Conservation (phyloP, 305 asterid species). For the Ilex paraguariensis region DNA sequence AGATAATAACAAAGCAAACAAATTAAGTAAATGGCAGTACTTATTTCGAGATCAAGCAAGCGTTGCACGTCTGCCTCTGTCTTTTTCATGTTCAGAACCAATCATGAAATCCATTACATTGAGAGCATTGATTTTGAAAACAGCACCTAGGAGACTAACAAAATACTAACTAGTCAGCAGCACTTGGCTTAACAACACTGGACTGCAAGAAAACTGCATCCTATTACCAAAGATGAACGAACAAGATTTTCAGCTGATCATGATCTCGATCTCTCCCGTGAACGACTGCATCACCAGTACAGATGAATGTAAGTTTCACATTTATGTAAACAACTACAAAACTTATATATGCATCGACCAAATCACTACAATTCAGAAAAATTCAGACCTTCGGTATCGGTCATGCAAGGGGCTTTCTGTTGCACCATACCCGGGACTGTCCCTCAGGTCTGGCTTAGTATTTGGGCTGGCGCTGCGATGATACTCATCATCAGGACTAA, state of each 20-base stretch:
- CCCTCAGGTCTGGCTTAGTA: slow-evolving; percentile 16
- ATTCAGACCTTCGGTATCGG: slow-evolving; percentile 34
- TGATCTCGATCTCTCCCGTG: slow-evolving; percentile 18
- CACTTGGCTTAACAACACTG: too few relatives aligned
- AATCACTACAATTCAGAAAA: background rate
- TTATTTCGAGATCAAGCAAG: too few relatives aligned
- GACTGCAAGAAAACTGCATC: too few relatives aligned
- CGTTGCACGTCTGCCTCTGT: too few relatives aligned
- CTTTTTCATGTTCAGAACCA: background rate
- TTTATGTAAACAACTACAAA: too few relatives aligned
- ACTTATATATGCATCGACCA: background rate
- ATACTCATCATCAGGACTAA: slow-evolving; percentile 29
- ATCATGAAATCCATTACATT: too few relatives aligned
- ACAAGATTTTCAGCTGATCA: background rate
- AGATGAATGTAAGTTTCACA: slow-evolving; percentile 1
- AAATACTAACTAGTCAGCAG: too few relatives aligned
- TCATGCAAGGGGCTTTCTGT: slow-evolving; percentile 41
- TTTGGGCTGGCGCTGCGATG: slow-evolving; percentile 30
- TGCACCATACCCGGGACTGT: slow-evolving; percentile 41
- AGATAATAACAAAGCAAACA: too few relatives aligned
- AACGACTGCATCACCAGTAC: slow-evolving; percentile 18
- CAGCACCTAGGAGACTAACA: background rate
- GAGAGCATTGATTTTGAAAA: too few relatives aligned
- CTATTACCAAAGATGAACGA: background rate
- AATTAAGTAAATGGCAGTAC: too few relatives aligned